Evolutionary conservation across 495 filamentous ascomycete species (phyloP), one percentile per base, ranked within the genome.

Genomic region (Hyaloscypha variabilis): DNA sequence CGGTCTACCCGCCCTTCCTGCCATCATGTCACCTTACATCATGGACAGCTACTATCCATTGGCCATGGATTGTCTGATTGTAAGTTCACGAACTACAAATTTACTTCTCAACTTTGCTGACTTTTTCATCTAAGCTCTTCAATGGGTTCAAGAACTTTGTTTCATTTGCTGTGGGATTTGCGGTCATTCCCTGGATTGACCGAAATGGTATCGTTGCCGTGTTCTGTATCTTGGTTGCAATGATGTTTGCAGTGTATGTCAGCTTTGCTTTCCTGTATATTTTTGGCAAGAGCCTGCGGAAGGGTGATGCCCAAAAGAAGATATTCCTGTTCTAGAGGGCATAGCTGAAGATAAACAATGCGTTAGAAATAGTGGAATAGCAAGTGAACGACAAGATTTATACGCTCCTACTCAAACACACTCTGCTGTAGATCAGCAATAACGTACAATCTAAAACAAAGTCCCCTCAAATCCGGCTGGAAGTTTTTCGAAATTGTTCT

Each of bases 11-110:
- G 17, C 10, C 8, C 11, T 55, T 23, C 52, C 52, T 55, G 24
- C 10, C 21, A 11, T 26, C 11, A n/a, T 23, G 10, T 21, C 10
- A 23, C 52, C 52, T 11, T 55, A 55, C 21, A 11, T 55, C 8
- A 55, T 55, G 17, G 52, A 55, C 24, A 55, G 52, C 21, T 55
- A 55, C 24, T 55, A 11, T 26, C 52, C 52, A 8, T 8, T 26
- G 8, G 24, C 19, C 8, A 21, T 23, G 8, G 52, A 55, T 55
- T 8, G 8, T 23, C 8, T 26, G 17, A 55, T 26, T 55, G 52
- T 55, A 55, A 55, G 52, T 21, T 55, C 8, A 46, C 24, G 52
- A n/a, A 55, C 8, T 21, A 55, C 8, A 8, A 21, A 11, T 26
- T 55, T 55, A 26, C 21, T 21, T 23, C 8, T 11, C 19, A 8